Percentiles rank a stretch among this genome's conserved stretches.
Evolutionary conservation across 2,329 filamentous ascomycete genomes (phyloP).

Genomic region (Fusarium sp.): DNA sequence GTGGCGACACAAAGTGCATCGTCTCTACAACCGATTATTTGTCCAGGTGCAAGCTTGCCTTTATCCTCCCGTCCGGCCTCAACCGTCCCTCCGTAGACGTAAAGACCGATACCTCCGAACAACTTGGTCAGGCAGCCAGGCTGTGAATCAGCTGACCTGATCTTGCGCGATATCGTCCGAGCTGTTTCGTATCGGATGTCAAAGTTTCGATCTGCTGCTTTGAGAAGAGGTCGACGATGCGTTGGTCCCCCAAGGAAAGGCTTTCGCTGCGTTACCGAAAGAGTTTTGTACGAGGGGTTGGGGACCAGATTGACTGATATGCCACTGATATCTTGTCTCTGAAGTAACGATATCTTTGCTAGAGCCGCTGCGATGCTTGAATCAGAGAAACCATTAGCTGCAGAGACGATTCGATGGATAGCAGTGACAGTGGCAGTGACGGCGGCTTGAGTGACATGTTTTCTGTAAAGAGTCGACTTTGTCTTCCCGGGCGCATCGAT

Average conservation of each 20-base stretch:
- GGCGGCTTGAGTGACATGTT: constrained; percentile 22
- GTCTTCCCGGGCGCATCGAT: constrained; percentile 26
- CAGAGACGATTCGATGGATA: constrained; percentile 12
- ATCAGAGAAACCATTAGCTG: constrained; percentile 3
- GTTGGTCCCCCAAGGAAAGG: constrained; percentile 18
- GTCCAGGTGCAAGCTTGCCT: neutral
- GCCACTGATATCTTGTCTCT: neutral
- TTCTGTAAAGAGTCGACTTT: constrained; percentile 33
- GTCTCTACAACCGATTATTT: constrained; percentile 1
- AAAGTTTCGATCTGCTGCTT: constrained; percentile 21
- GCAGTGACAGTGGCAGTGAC: constrained; percentile 23
- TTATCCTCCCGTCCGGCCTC: constrained; percentile 4
- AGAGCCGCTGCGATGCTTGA: neutral
- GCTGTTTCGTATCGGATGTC: constrained; percentile 16
- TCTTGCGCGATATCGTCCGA: constrained; percentile 27
- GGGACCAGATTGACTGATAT: constrained; percentile 12
- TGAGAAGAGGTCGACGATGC: constrained; percentile 21
- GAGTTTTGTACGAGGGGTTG: neutral
- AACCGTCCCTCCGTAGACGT: constrained; percentile 26
- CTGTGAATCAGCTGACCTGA: constrained; percentile 35
- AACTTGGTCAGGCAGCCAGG: constrained; percentile 28
- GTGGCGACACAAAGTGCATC: constrained; percentile 29
- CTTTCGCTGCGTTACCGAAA: constrained; percentile 15
- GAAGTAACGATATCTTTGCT: neutral
- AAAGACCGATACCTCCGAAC: constrained; percentile 19